Evolutionary conservation across 2,329 filamentous ascomycete genomes (phyloP).

Genomic region (Coleophoma eucalyptorum): DNA sequence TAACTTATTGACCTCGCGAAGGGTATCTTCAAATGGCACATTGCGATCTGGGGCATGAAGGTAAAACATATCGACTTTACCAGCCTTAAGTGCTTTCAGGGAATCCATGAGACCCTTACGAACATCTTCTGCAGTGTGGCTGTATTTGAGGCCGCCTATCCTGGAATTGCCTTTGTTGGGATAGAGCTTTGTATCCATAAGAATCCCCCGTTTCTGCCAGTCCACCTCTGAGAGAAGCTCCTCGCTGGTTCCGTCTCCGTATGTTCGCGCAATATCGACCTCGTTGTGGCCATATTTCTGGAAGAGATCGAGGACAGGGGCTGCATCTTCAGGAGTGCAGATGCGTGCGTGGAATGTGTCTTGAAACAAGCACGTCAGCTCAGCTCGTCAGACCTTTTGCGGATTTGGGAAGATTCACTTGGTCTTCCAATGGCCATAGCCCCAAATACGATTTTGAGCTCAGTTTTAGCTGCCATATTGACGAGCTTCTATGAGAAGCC

Average conservation of each 20-base stretch:
- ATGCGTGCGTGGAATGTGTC: too few species aligned
- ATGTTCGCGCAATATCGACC: slow-evolving; percentile 62
- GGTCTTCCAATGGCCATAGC: slow-evolving; percentile 22
- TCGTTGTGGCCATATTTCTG: slow-evolving; percentile 63
- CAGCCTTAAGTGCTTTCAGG: neutral
- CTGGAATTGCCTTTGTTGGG: neutral
- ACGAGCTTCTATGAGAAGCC: too few species aligned
- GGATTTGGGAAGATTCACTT: neutral
- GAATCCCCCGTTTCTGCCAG: neutral
- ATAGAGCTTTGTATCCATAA: neutral
- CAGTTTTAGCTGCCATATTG: neutral
- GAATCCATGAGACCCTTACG: neutral
- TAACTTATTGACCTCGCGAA: slow-evolving; percentile 26
- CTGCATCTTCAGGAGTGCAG: slow-evolving; percentile 42
- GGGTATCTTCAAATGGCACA: slow-evolving; percentile 23
- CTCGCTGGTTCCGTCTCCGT: slow-evolving; percentile 61
- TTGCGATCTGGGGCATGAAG: slow-evolving; percentile 12
- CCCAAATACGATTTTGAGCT: slow-evolving; percentile 20
- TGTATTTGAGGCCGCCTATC: neutral
- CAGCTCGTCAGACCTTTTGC: too few species aligned
- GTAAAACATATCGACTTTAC: neutral
- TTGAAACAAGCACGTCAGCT: too few species aligned
- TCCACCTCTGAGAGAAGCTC: slow-evolving; percentile 18
- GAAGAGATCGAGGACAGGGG: slow-evolving; percentile 57
- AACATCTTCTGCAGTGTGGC: neutral